Evolutionary conservation across 73 alveolate genomes (phyloP).

Genomic region (Effrenium voratum): DNA sequence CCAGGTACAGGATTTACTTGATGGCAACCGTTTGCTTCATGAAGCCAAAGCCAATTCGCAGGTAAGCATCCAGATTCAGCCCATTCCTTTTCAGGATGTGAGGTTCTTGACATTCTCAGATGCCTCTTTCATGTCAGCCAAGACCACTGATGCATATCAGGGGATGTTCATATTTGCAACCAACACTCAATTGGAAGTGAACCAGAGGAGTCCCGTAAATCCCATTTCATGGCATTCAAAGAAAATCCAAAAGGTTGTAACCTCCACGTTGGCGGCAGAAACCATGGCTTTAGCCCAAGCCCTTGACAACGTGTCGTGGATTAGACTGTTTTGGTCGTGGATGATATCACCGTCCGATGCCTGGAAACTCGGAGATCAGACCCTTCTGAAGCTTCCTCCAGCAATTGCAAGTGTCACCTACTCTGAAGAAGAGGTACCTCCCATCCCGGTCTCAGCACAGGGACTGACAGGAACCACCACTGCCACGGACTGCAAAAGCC

Average conservation of each 20-base stretch:
- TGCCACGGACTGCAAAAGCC: not conserved
- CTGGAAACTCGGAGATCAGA: not conserved
- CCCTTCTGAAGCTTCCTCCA: not conserved
- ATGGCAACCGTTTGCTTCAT: not conserved
- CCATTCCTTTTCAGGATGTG: not conserved
- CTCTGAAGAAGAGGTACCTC: too few relatives aligned
- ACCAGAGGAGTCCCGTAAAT: not conserved
- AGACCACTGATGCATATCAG: not conserved
- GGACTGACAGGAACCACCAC: too few relatives aligned
- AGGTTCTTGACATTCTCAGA: not conserved
- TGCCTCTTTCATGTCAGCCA: not conserved
- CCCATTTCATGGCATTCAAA: not conserved
- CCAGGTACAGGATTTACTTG: not conserved
- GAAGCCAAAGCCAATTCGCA: not conserved
- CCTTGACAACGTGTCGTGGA: not conserved
- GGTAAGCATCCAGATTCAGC: not conserved
- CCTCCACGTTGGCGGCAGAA: not conserved
- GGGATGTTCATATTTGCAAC: not conserved
- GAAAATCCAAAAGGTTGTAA: not conserved
- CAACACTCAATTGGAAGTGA: not conserved
- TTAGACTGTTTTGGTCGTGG: not conserved
- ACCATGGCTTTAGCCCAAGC: not conserved
- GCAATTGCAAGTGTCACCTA: not conserved
- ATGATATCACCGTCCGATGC: not conserved
- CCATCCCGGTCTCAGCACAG: not conserved